Conservation (phyloP, 2,329 filamentous ascomycete species). For the Myriosclerotinia curreyana region DNA sequence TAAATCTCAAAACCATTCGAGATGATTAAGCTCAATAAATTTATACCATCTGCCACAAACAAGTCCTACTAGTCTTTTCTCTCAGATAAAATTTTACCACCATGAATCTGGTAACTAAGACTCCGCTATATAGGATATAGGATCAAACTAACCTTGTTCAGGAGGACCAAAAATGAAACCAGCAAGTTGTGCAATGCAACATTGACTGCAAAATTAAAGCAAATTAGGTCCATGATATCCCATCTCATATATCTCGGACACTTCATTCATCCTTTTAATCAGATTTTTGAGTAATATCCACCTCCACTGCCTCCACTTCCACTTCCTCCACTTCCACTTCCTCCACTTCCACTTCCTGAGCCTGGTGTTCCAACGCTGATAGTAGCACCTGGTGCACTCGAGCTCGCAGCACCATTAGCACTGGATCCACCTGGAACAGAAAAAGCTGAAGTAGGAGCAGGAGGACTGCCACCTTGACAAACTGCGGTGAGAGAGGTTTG, state of each 20-base stretch:
- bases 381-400: constrained; percentile 10
- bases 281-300: constrained; percentile 7
- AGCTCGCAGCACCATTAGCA: constrained; percentile 10
- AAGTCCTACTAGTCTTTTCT: background rate
- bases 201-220: background rate
- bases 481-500: constrained; percentile 3
- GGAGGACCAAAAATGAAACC: background rate
- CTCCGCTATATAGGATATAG: background rate
- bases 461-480: background rate
- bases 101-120: background rate
- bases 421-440: constrained; percentile 4
- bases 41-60: background rate
- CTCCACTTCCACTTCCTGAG: background rate
- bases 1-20: background rate
- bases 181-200: background rate
- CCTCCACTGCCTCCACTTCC: background rate
- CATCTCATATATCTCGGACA: background rate
- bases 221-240: background rate
- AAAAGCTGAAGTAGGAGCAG: background rate
- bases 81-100: background rate
- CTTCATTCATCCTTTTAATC: background rate
- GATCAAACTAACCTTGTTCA: background rate
- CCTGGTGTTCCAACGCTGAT: background rate
- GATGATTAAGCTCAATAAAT: background rate
- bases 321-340: constrained; percentile 3